These are phyloP conservation scores for Thalassiosira tumida DNA, from an alignment of 352 stramenopile species.

Conservation along the genomic window DNA sequence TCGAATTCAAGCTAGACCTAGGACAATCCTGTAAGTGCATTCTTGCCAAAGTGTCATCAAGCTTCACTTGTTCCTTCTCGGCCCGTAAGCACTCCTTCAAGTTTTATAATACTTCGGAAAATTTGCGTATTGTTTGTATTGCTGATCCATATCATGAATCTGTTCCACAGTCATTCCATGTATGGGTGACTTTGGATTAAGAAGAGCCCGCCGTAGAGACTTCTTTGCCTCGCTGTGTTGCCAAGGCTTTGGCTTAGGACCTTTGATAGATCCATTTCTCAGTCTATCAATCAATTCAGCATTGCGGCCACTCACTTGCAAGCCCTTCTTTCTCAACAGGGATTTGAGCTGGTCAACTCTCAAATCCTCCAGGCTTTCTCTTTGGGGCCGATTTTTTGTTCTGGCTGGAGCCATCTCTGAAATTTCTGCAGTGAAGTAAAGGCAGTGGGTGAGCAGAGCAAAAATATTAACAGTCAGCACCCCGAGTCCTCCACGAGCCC, in stretches of 20 bases:
- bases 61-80: slow-evolving; percentile 28
- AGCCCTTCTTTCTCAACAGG: slow-evolving; percentile 30
- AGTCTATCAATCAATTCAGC: slow-evolving; percentile 51
- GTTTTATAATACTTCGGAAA: slow-evolving; percentile 57
- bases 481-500: too few relatives aligned
- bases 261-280: not conserved
- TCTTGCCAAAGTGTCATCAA: slow-evolving; percentile 30
- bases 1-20: slow-evolving; percentile 12
- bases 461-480: too few relatives aligned
- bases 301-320: slow-evolving; percentile 29
- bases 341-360: slow-evolving; percentile 28
- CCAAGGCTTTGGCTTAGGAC: slow-evolving; percentile 57
- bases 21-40: slow-evolving; percentile 21
- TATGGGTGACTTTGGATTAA: slow-evolving; percentile 35
- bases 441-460: too few relatives aligned
- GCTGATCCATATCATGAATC: slow-evolving; percentile 9
- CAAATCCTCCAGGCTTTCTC: slow-evolving; percentile 8
- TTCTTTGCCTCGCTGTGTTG: slow-evolving; percentile 67
- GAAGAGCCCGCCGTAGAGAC: slow-evolving; percentile 45
- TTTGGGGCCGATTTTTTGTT: too few relatives aligned
- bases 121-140: slow-evolving; percentile 58
- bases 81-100: slow-evolving; percentile 42
- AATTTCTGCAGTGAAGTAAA: too few relatives aligned
- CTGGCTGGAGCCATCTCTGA: too few relatives aligned
- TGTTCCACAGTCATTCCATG: slow-evolving; percentile 55